Conservation (phyloP, 129 eudicot species). For the Saussurea involucrata region DNA sequence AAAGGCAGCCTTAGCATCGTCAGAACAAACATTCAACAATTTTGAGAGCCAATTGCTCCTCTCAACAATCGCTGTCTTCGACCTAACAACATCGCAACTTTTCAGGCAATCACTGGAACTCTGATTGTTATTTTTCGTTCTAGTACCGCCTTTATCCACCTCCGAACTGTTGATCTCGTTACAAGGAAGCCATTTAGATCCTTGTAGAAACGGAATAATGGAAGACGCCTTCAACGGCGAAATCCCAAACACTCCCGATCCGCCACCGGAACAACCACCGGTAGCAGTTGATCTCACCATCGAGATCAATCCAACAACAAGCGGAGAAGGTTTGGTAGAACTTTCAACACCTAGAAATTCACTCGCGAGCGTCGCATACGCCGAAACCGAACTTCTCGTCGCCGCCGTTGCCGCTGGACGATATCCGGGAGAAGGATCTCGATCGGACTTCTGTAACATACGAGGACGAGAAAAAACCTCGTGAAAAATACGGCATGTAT, state of each 20-base stretch:
- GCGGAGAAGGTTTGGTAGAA: constrained; percentile 26
- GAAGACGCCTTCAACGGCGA: constrained; percentile 58
- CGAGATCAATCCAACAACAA: constrained; percentile 41
- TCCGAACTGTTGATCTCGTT: constrained; percentile 45
- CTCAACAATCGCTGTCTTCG: constrained; percentile 18
- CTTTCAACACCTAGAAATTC: constrained; percentile 39
- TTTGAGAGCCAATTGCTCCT: constrained; percentile 57
- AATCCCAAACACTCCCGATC: constrained; percentile 47
- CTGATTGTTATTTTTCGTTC: not conserved
- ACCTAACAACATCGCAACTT: constrained; percentile 12
- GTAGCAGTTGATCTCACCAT: constrained; percentile 42
- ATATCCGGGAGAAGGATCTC: constrained; percentile 20
- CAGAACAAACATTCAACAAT: constrained; percentile 55
- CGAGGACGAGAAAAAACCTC: constrained; percentile 47
- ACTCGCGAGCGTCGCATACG: constrained; percentile 30
- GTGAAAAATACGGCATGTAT: constrained; percentile 36
- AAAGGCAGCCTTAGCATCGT: constrained; percentile 88
- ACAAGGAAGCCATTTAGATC: constrained; percentile 83
- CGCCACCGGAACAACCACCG: constrained; percentile 21
- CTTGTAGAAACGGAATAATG: constrained; percentile 52
- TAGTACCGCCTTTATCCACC: constrained; percentile 77
- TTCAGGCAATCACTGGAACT: constrained; percentile 10
- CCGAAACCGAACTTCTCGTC: constrained; percentile 8
- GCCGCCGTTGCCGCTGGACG: constrained; percentile 4
- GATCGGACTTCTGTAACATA: constrained; percentile 34